Percentiles rank a stretch among this genome's conserved stretches.
These are phyloP conservation scores for Taiwanofungus camphoratus DNA, from an alignment of 1,284 basidiomycete genomes.

Conservation along the genomic window DNA sequence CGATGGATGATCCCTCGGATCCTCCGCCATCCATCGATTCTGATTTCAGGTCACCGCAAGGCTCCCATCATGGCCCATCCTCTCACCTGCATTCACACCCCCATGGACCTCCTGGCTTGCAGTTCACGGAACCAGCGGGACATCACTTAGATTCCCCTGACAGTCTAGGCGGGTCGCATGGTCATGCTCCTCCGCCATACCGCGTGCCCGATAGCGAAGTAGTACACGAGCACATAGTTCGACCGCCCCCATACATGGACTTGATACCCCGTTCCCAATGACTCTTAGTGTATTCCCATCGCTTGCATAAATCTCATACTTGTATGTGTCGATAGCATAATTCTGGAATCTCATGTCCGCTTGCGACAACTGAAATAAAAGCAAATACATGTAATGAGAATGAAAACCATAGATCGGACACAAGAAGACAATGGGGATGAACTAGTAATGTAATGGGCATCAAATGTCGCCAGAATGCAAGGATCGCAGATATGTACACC, in stretches of 20 bases:
- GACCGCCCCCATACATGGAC: conserved; percentile 40
- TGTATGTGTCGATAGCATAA: conserved; percentile 3
- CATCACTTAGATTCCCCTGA: conserved; percentile 7
- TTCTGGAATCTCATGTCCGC: conserved; percentile 12
- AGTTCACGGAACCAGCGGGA: conserved; percentile 9
- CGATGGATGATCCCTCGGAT: conserved; percentile 81
- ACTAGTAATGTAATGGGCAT: conserved; percentile 18
- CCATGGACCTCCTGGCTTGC: conserved; percentile 21
- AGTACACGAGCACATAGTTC: conserved; percentile 30
- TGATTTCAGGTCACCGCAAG: conserved; percentile 59
- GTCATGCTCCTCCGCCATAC: conserved; percentile 46
- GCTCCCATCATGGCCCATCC: conserved; percentile 36
- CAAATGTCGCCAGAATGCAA: conserved; percentile 17
- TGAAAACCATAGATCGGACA: conserved; percentile 29
- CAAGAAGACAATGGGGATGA: conserved; percentile 21
- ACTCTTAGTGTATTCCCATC: background rate
- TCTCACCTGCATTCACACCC: conserved; percentile 33
- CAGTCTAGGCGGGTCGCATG: conserved; percentile 23
- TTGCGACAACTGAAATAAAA: conserved; percentile 23
- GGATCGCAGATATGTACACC: conserved; percentile 8
- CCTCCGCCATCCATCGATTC: conserved; percentile 80
- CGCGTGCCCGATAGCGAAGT: conserved; percentile 41
- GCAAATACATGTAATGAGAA: conserved; percentile 31
- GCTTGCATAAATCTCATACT: background rate
- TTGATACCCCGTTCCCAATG: conserved; percentile 24